Percentiles rank a stretch among this genome's conserved stretches.
Evolutionary conservation across 805 yeast species (phyloP).

Genomic region (Sungouiozyma intestinalis): DNA sequence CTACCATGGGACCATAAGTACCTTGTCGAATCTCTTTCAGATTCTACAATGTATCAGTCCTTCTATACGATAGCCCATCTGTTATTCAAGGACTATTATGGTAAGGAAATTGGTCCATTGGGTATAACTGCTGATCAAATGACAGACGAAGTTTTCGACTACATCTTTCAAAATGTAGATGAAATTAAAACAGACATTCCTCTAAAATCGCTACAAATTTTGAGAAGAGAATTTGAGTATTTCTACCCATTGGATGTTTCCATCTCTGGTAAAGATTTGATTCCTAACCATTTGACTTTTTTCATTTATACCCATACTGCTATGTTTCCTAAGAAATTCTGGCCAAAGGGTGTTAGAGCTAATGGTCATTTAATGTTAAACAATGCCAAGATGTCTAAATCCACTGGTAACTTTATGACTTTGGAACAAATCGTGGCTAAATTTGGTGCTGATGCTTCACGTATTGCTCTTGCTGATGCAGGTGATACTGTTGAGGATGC

Average conservation of each 20-base stretch:
- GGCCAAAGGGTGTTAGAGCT: constrained; percentile 92
- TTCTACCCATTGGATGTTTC: constrained; percentile 92
- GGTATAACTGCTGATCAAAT: constrained; percentile 69
- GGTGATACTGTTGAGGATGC: constrained; percentile 98
- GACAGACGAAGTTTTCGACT: constrained; percentile 92
- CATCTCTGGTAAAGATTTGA: constrained; percentile 91
- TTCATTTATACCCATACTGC: constrained; percentile 90
- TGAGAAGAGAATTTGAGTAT: constrained; percentile 93
- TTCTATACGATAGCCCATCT: constrained; percentile 85
- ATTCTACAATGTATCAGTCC: constrained; percentile 92
- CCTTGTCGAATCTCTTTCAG: constrained; percentile 89
- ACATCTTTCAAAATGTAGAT: constrained; percentile 68
- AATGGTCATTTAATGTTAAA: constrained; percentile 93
- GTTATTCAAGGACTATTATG: constrained; percentile 79
- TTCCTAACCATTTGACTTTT: constrained; percentile 95
- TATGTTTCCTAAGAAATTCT: constrained; percentile 75
- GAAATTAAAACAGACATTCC: constrained; percentile 50
- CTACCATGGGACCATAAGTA: constrained; percentile 96
- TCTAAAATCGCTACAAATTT: constrained; percentile 46
- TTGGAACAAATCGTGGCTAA: constrained; percentile 73
- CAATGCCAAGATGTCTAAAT: constrained; percentile 95
- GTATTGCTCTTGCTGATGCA: constrained; percentile 97
- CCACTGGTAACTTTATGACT: constrained; percentile 95
- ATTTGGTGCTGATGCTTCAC: constrained; percentile 94
- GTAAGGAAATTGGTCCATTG: constrained; percentile 61